Conservation (phyloP, 306 rosid species). For the Corylus americana region DNA sequence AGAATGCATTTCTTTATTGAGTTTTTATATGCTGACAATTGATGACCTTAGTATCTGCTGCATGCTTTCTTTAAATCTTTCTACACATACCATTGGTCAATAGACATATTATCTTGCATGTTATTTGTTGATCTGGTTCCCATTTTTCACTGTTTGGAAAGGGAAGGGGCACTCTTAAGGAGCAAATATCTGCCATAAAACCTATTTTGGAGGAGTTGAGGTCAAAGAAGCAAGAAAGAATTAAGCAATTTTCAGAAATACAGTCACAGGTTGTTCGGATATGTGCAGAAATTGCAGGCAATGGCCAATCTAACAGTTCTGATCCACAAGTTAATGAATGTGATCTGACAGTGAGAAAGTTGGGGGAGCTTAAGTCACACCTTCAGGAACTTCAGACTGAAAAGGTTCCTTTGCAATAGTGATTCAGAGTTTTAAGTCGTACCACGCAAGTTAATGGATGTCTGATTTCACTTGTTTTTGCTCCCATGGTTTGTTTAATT, state of each 20-base stretch:
- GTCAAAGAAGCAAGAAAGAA: conserved; percentile 63
- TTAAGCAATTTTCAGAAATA: conserved; percentile 58
- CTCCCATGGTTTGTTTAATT: conserved; percentile 8
- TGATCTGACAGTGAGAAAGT: conserved; percentile 61
- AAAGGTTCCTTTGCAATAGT: conserved; percentile 49
- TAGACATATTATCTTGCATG: conserved; percentile 18
- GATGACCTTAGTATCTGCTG: too few relatives aligned
- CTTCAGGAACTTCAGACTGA: conserved; percentile 82
- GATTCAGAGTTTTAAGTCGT: conserved; percentile 18
- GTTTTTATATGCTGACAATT: neutral
- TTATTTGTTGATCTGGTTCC: conserved; percentile 26
- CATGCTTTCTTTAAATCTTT: neutral
- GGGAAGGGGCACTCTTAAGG: conserved; percentile 75
- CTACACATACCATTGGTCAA: neutral
- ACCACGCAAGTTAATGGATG: neutral
- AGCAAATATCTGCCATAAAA: conserved; percentile 55
- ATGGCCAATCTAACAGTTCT: conserved; percentile 34
- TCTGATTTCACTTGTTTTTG: conserved; percentile 15
- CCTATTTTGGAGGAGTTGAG: conserved; percentile 73
- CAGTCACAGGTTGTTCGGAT: conserved; percentile 62
- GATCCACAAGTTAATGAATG: conserved; percentile 43
- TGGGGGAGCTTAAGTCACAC: conserved; percentile 69
- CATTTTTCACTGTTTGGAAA: conserved; percentile 41
- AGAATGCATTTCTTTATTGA: conserved; percentile 1
- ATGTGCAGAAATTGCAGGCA: conserved; percentile 71